Evolutionary conservation across 768 basidiomycete species (phyloP).

Genomic region (Boletales sp.): DNA sequence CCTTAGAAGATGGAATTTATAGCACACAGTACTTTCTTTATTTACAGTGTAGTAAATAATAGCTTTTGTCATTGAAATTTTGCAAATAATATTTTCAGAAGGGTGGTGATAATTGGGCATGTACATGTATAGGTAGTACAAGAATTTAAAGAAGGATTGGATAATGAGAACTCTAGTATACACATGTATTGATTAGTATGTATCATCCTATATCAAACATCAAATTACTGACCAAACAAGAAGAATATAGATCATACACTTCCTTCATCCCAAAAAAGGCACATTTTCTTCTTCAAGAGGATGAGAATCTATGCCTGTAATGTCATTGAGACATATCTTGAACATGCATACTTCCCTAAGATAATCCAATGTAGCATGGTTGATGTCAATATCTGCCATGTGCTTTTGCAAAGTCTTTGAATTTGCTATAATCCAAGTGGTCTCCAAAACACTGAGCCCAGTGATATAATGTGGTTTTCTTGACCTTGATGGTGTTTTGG

Average conservation of each 20-base stretch:
- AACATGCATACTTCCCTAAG: conserved; percentile 11
- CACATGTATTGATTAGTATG: too few relatives aligned
- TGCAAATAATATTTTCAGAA: too few relatives aligned
- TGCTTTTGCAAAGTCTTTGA: conserved; percentile 1
- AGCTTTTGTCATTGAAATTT: too few relatives aligned
- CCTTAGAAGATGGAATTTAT: too few relatives aligned
- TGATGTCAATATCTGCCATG: background rate
- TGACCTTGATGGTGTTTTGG: background rate
- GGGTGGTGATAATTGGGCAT: too few relatives aligned
- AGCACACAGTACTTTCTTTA: too few relatives aligned
- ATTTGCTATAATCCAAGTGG: conserved; percentile 7
- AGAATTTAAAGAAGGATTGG: too few relatives aligned
- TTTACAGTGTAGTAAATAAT: too few relatives aligned
- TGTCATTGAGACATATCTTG: background rate
- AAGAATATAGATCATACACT: background rate
- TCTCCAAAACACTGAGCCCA: conserved; percentile 12
- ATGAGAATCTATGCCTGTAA: background rate
- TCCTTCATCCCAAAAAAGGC: background rate
- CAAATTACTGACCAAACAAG: background rate
- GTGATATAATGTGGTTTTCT: background rate
- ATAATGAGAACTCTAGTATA: too few relatives aligned
- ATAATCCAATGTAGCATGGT: background rate
- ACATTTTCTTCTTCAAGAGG: background rate
- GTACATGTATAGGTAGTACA: too few relatives aligned
- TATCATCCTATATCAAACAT: background rate